These are phyloP conservation scores for Apiotrichum akiyoshidainum DNA, from an alignment of 1,284 basidiomycete species.

Conservation along the genomic window DNA sequence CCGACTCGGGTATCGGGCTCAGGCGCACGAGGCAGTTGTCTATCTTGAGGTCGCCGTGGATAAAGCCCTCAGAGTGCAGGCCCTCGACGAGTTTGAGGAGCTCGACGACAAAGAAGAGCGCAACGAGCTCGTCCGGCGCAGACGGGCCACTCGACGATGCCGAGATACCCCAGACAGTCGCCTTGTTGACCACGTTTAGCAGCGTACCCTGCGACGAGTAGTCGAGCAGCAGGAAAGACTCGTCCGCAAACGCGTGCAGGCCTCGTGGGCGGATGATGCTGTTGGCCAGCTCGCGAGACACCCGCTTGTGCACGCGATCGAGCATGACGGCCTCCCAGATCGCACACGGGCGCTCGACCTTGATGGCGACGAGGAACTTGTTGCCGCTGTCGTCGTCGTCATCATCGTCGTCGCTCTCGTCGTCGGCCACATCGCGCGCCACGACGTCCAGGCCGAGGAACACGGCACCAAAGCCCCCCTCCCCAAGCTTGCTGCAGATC, in stretches of 20 bases:
- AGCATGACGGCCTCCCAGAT: slow-evolving; percentile 93
- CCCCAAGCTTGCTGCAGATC: slow-evolving; percentile 83
- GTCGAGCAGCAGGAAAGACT: slow-evolving; percentile 85
- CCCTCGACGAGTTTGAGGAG: slow-evolving; percentile 77
- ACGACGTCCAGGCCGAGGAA: slow-evolving; percentile 66
- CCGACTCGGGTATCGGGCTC: slow-evolving; percentile 62
- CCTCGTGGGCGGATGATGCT: slow-evolving; percentile 72
- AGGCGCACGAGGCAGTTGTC: slow-evolving; percentile 95
- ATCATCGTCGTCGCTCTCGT: slow-evolving; percentile 57
- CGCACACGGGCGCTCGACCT: slow-evolving; percentile 84
- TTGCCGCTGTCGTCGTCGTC: slow-evolving; percentile 62
- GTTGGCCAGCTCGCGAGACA: slow-evolving; percentile 58
- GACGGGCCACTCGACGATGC: slow-evolving; percentile 34
- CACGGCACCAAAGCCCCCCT: slow-evolving; percentile 94
- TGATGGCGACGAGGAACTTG: slow-evolving; percentile 70
- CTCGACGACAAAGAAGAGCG: slow-evolving; percentile 93
- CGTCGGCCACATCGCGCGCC: slow-evolving; percentile 57
- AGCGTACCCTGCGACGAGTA: slow-evolving; percentile 88
- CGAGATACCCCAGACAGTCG: slow-evolving; percentile 58
- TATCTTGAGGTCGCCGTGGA: slow-evolving; percentile 98
- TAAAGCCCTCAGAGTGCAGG: slow-evolving; percentile 75
- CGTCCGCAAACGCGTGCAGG: slow-evolving; percentile 79
- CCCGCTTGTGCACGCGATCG: slow-evolving; percentile 66
- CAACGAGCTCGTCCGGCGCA: slow-evolving; percentile 83
- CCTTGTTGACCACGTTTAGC: slow-evolving; percentile 87